Evolutionary conservation across 257 asterid species (phyloP), one percentile per base, ranked within the genome.

Genomic region (Euphrasia confusa): DNA sequence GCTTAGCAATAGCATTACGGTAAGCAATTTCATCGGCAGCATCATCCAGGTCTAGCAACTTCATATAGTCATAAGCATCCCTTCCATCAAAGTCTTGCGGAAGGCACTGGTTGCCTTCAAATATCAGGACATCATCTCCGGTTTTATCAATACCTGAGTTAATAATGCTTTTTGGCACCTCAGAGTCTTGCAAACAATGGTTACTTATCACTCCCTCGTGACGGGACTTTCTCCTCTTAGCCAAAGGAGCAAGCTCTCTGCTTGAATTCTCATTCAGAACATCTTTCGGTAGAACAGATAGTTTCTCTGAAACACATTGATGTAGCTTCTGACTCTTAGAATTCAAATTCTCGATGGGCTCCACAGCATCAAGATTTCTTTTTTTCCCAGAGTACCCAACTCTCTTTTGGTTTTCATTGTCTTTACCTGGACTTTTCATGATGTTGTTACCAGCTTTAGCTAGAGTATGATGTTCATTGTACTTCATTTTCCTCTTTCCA

Each of bases 31-130:
- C 99, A 60, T 81, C 91, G 2, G 71, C 81, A 63, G 72, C 75
- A 74, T 78, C 69, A 64, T 85, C 97, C 78, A 93, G 79, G 35
- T 83, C 80, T 54, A 89, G 89, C 79, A 89, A 70, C 71, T 81
- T 87, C 90, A 89, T 78, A 68, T 61, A 80, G 73, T 82, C 84
- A 69, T 21, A 21, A 50, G 40, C 50, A 48, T 50, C 57, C 67
- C 76, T 60, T 52, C 72, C 78, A 61, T 71, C 58, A 24, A 75
- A 73, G 32, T 32, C 42, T 37, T 37, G 42, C 42, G 11, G 42
- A 35, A 35, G 11, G 11, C 42, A 35, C 11, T 37, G 42, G 42
- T 37, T 37, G 42, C 42, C 42, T 37, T 11, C 42, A 37, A 37
- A 37, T 37, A 37, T 37, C 42, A 37, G 7, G 42, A 37, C 42